A percentile compares a stretch with the other conserved stretches of the same genome.
phyloP scores from a whole-genome alignment of 2,329 filamentous ascomycete species.

The Lachnellula occidentalis region DNA sequence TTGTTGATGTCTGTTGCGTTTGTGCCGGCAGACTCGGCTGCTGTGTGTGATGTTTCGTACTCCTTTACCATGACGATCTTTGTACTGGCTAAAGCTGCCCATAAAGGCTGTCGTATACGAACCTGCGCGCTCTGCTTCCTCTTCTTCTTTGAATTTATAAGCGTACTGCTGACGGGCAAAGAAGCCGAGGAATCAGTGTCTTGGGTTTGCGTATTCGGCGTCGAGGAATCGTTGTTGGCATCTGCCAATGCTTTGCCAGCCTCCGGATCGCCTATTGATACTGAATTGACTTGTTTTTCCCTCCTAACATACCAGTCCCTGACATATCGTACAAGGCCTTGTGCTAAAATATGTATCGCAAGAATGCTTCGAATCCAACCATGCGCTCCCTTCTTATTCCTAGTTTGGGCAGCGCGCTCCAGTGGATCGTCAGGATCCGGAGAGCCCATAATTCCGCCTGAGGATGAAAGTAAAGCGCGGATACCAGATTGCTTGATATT shows the following conservation, averaged over 20 bases:
- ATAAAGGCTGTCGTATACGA: slow-evolving; percentile 83
- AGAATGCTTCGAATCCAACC: slow-evolving; percentile 64
- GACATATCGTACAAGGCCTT: slow-evolving; percentile 66
- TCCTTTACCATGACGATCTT: slow-evolving; percentile 96
- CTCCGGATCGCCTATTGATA: slow-evolving; percentile 55
- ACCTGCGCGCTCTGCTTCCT: slow-evolving; percentile 89
- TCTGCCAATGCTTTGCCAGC: slow-evolving; percentile 48
- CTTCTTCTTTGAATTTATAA: slow-evolving; percentile 69
- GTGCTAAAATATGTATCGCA: slow-evolving; percentile 69
- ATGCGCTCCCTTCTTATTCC: slow-evolving; percentile 55
- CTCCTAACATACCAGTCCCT: slow-evolving; percentile 62
- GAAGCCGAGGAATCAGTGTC: slow-evolving; percentile 24
- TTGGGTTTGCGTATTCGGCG: slow-evolving; percentile 16
- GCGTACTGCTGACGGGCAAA: slow-evolving; percentile 22
- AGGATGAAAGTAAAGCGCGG: slow-evolving; percentile 25
- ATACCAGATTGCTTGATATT: slow-evolving; percentile 26
- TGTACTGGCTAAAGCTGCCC: slow-evolving; percentile 90
- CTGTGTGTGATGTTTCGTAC: slow-evolving; percentile 74
- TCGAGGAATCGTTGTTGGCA: slow-evolving; percentile 42
- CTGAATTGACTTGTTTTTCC: slow-evolving; percentile 49
- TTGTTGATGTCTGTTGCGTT: slow-evolving; percentile 73
- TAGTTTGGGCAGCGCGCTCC: slow-evolving; percentile 36
- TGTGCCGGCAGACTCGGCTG: slow-evolving; percentile 66
- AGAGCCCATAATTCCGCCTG: slow-evolving; percentile 21
- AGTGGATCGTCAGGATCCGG: slow-evolving; percentile 41